phyloP scores from a whole-genome alignment of 2,329 filamentous ascomycete species.

The Diaporthe destruens region DNA sequence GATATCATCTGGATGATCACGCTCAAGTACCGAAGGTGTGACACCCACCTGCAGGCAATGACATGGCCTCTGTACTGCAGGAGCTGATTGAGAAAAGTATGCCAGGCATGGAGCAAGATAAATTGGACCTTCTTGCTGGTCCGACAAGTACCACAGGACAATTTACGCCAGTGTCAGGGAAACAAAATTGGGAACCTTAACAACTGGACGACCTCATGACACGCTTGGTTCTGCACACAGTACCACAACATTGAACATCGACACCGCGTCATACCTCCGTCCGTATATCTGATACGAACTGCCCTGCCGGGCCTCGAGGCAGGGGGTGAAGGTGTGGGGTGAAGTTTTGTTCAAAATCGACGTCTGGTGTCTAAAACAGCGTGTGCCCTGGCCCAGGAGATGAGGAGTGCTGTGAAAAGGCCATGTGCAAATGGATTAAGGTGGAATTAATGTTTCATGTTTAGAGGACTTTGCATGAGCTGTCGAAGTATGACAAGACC shows the following conservation, averaged over 20 bases:
- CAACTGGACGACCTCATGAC: conserved; percentile 5
- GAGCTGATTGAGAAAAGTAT: neutral
- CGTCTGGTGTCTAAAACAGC: neutral
- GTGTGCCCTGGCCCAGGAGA: neutral
- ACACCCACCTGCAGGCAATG: neutral
- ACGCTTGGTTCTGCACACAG: conserved; percentile 11
- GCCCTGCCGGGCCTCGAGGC: neutral
- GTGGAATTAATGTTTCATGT: neutral
- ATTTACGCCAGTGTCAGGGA: conserved; percentile 17
- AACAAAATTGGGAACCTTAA: neutral
- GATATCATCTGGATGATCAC: neutral
- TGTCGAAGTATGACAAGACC: neutral
- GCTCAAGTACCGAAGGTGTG: conserved; percentile 35
- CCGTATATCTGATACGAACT: conserved; percentile 31
- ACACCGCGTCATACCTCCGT: conserved; percentile 29
- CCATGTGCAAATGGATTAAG: neutral
- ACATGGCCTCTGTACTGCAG: neutral
- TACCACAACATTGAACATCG: conserved; percentile 33
- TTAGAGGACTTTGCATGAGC: neutral
- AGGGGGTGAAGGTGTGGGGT: neutral
- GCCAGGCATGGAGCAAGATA: conserved; percentile 27
- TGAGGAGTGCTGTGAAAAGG: neutral
- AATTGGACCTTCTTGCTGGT: neutral
- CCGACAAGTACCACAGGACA: conserved; percentile 39
- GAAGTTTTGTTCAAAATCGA: neutral